Base-by-base conservation (phyloP, 2,329 filamentous ascomycete genomes). In the Aspergillus niger region DNA sequence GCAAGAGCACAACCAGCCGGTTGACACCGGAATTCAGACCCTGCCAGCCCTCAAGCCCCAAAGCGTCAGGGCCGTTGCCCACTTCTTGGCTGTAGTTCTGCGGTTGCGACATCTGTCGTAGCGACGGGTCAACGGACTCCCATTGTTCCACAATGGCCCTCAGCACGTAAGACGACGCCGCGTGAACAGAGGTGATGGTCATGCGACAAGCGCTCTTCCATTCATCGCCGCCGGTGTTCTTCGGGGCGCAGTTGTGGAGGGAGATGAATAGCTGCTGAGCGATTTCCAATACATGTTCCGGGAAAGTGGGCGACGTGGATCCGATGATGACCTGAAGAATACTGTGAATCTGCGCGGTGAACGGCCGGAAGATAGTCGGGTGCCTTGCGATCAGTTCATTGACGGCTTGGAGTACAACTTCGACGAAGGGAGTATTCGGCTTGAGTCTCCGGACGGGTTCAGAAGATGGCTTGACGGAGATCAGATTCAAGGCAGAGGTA, bases 141-240 rank as follows among this genome's bases (percentile, higher is more conserved):
- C 92, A 95, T 43, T 91, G 89, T 73, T 97, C 93, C 10, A 90
- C 78, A 0, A 97, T 84, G 8, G 89, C 87, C 52, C 93, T 87
- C 70, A 97, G 90, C 0, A 96, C 82, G 64, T 88, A 85, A 69
- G 96, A 89, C 44, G 90, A 86, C 1, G 91, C 90, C 24, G 79
- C 76, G 69, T 97, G 92, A 15, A 88, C 83, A 39, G 86, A 83
- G 39, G 82, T 81, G 24, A 96, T 79, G 10, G 89, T 81, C 7
- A 80, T 79, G 50, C 84, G 83, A 49, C 93, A 77, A 15, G 86
- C 82, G 67, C 86, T 89, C 15, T 82, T 81, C 93, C 93, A 97
- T 75, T 96, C 92, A 22, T 91, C 89, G 22, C 85, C 84, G 10
- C 87, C 85, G 17, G 86, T 87, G 62, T 90, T 89, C 76, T 97